Conservation (phyloP, 2,329 filamentous ascomycete genomes). For the Claviceps sp. region DNA sequence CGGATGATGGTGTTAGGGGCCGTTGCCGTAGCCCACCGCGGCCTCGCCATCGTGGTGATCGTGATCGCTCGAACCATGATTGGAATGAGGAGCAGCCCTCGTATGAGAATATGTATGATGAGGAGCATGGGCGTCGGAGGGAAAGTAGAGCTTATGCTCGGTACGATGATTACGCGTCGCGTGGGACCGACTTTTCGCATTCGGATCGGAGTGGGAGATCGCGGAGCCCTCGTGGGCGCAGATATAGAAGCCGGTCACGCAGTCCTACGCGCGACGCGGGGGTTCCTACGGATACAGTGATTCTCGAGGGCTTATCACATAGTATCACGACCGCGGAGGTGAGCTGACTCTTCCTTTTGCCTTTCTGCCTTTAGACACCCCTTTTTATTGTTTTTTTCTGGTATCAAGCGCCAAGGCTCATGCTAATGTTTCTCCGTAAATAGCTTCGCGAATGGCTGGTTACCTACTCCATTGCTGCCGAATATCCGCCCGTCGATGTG, state of each 20-base stretch:
- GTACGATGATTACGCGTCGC: conserved; percentile 11
- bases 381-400: not conserved
- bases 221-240: conserved; percentile 14
- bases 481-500: conserved; percentile 25
- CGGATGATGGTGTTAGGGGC: conserved; percentile 15
- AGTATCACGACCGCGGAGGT: conserved; percentile 38
- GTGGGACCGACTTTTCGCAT: conserved; percentile 4
- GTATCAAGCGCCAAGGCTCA: not conserved
- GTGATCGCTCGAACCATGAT: conserved; percentile 14
- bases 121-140: conserved; percentile 16
- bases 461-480: conserved; percentile 19
- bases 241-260: conserved; percentile 19
- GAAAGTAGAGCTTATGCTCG: conserved; percentile 8
- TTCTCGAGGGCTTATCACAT: conserved; percentile 39
- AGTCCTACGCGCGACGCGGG: conserved; percentile 25
- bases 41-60: conserved; percentile 1
- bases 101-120: conserved; percentile 26
- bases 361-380: not conserved
- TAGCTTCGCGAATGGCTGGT: conserved; percentile 25
- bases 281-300: conserved; percentile 35
- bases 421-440: not conserved
- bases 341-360: conserved; percentile 1
- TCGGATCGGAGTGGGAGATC: conserved; percentile 9
- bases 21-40: conserved; percentile 9
- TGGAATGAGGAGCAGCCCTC: conserved; percentile 16